Conservation (phyloP, 2,329 filamentous ascomycete genomes). For the Colletotrichum tropicicola region DNA sequence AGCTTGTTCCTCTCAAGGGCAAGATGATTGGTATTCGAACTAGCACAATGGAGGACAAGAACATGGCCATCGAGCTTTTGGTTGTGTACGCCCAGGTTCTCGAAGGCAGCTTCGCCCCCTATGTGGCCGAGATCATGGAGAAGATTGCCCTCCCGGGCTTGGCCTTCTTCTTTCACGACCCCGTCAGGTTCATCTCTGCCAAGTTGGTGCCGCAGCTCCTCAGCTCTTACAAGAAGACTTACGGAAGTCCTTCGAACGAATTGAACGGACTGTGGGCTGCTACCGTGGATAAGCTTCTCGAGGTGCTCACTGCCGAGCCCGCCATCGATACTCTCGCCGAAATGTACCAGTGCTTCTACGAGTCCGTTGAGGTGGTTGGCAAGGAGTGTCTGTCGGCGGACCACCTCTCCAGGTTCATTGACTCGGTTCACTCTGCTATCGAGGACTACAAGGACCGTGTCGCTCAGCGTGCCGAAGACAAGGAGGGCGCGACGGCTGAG, state of each 20-base stretch:
- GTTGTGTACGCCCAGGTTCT: conserved; percentile 97
- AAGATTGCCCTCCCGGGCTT: conserved; percentile 94
- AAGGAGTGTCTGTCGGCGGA: conserved; percentile 80
- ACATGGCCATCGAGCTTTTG: conserved; percentile 98
- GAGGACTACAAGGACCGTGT: conserved; percentile 94
- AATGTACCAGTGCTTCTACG: conserved; percentile 99
- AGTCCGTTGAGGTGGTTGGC: conserved; percentile 93
- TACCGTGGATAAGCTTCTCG: conserved; percentile 89
- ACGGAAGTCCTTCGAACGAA: conserved; percentile 81
- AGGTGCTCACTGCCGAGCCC: conserved; percentile 92
- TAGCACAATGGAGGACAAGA: conserved; percentile 96
- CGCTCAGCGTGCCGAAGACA: conserved; percentile 82
- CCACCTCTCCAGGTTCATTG: conserved; percentile 89
- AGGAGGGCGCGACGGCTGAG: conserved; percentile 75
- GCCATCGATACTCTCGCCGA: conserved; percentile 96
- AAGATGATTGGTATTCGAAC: conserved; percentile 99
- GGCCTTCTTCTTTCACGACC: conserved; percentile 99
- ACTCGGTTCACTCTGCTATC: conserved; percentile 83
- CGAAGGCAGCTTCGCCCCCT: conserved; percentile 91
- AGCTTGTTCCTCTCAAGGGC: conserved; percentile 94
- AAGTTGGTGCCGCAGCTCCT: conserved; percentile 94
- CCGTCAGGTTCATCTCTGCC: conserved; percentile 92
- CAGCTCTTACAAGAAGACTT: conserved; percentile 92
- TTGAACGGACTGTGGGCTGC: conserved; percentile 84
- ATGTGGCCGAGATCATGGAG: conserved; percentile 93